A percentile compares a stretch with the other conserved stretches of the same genome.
Conservation (phyloP, 345 rosid species). For the Aegle marmelos region DNA sequence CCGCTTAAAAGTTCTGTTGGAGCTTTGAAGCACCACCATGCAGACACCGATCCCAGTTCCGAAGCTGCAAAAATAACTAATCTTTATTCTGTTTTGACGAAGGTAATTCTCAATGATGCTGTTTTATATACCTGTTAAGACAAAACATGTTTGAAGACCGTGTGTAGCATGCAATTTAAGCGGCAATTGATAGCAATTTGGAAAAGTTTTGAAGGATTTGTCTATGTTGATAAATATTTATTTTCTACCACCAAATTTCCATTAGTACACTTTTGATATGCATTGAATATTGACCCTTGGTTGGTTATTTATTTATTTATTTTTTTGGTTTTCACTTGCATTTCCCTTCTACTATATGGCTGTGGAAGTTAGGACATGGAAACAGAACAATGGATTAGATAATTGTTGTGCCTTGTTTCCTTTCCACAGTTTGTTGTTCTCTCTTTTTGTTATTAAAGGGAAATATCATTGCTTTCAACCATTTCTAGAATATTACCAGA, state of each 20-base stretch:
- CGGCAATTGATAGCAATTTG: background rate
- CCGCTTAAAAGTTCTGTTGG: too few species aligned
- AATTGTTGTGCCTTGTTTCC: background rate
- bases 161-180: background rate
- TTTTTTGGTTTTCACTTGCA: background rate
- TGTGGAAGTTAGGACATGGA: background rate
- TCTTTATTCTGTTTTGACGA: constrained; percentile 43
- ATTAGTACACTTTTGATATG: background rate
- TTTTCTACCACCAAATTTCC: background rate
- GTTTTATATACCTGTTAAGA: background rate
- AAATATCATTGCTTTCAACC: background rate
- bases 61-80: too few species aligned
- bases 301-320: background rate
- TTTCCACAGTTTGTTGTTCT: background rate
- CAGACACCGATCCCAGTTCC: too few species aligned
- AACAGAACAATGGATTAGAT: background rate
- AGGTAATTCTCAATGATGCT: constrained; percentile 37
- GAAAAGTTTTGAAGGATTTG: background rate
- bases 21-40: too few species aligned
- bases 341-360: background rate
- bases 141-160: background rate
- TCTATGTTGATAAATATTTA: background rate
- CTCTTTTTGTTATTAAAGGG: background rate
- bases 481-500: background rate
- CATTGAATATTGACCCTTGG: background rate